phyloP scores from a whole-genome alignment of 768 basidiomycete species.

The Suillus lakei region DNA sequence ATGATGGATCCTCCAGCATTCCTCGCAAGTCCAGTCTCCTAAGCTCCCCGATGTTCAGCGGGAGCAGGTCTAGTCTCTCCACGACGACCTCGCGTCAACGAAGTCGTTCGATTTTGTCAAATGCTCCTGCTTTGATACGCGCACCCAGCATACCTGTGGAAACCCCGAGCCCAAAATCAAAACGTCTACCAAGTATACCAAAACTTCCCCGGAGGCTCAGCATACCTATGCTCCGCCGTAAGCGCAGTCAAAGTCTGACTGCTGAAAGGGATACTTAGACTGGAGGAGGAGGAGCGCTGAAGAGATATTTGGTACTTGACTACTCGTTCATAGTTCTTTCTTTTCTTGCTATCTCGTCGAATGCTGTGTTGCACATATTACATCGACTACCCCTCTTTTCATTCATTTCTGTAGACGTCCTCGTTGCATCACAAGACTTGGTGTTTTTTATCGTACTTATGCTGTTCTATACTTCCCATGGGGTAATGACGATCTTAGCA shows the following conservation, averaged over 20 bases:
- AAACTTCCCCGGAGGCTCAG: slow-evolving; percentile 32
- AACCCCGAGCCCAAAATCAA: slow-evolving; percentile 8
- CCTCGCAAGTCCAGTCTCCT: slow-evolving; percentile 13
- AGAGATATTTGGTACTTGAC: background rate
- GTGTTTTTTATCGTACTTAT: background rate
- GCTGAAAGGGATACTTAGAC: background rate
- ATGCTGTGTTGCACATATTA: background rate
- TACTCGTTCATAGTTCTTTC: background rate
- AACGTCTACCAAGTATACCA: slow-evolving; percentile 18
- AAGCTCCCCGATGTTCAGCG: slow-evolving; percentile 2
- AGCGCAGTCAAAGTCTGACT: slow-evolving; percentile 18
- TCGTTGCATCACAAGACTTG: background rate
- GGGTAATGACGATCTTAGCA: background rate
- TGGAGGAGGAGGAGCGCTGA: too few relatives aligned
- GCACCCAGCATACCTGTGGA: slow-evolving; percentile 4
- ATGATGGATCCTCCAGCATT: slow-evolving; percentile 14
- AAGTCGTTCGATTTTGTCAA: slow-evolving; percentile 24
- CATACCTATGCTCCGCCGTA: slow-evolving; percentile 34
- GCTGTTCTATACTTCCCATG: background rate
- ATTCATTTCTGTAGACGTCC: background rate
- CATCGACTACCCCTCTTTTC: background rate
- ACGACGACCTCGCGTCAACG: slow-evolving; percentile 20
- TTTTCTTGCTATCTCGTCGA: background rate
- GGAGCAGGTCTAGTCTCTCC: background rate
- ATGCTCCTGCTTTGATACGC: slow-evolving; percentile 12